phyloP scores from a whole-genome alignment of 805 yeast species.

The Lipomyces lipofer region DNA sequence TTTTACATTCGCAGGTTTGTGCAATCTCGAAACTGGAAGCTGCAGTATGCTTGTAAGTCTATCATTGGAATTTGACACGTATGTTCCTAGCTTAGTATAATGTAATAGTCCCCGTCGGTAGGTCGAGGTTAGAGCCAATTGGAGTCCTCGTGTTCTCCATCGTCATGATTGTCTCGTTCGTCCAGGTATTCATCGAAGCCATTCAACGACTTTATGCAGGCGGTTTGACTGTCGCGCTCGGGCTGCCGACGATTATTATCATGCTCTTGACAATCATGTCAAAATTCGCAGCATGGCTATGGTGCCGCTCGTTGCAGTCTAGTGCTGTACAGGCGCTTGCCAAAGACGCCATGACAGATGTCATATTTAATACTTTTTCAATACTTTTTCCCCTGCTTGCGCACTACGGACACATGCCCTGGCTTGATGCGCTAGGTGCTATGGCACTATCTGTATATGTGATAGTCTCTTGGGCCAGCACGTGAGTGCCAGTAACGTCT shows the following conservation, averaged over 20 bases:
- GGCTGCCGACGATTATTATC: constrained; percentile 52
- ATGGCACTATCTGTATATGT: constrained; percentile 61
- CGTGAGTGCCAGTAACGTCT: constrained; percentile 35
- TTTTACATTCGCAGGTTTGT: constrained; percentile 9
- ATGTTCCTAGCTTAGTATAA: no score
- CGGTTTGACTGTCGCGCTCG: constrained; percentile 46
- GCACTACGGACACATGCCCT: constrained; percentile 53
- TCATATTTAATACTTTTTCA: constrained; percentile 62
- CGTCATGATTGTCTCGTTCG: constrained; percentile 66
- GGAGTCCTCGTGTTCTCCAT: constrained; percentile 75
- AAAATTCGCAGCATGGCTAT: constrained; percentile 59
- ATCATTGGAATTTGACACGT: no score
- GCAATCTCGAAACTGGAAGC: constrained; percentile 15
- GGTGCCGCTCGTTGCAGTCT: constrained; percentile 62
- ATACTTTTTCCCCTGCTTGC: constrained; percentile 70
- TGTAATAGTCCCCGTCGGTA: constrained; percentile 64
- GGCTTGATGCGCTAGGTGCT: constrained; percentile 79
- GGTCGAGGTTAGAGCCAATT: constrained; percentile 71
- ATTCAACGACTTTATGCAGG: constrained; percentile 50
- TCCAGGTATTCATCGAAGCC: constrained; percentile 71
- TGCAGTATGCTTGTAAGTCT: constrained; percentile 13
- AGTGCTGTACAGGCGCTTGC: constrained; percentile 74
- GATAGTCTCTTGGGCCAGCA: constrained; percentile 60
- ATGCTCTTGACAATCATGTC: constrained; percentile 63
- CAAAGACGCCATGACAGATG: constrained; percentile 78